Conservation (phyloP, 495 filamentous ascomycete genomes). For the Echria macrotheca region DNA sequence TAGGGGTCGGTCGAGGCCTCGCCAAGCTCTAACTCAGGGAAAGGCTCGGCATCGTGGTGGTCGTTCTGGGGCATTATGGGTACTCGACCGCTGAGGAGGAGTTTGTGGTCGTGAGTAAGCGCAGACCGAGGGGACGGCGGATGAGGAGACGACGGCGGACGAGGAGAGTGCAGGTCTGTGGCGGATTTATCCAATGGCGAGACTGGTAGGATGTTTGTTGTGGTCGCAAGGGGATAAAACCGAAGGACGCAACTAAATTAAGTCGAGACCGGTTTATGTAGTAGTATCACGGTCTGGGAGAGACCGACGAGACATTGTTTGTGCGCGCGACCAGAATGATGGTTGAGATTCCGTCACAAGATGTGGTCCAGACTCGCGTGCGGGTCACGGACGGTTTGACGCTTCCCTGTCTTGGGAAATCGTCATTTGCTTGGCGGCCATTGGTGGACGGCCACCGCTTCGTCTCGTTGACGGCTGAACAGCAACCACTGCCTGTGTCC, state of each 20-base stretch:
- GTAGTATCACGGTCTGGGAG: too few species aligned
- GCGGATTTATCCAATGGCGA: neutral
- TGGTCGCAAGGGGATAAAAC: neutral
- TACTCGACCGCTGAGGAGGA: too few species aligned
- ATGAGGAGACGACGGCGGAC: too few species aligned
- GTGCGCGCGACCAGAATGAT: too few species aligned
- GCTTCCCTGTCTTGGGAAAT: conserved; percentile 7
- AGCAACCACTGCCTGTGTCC: too few species aligned
- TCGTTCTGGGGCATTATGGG: too few species aligned
- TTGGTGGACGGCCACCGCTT: neutral
- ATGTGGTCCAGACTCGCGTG: neutral
- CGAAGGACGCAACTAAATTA: neutral
- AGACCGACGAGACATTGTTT: neutral
- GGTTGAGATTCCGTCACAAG: conserved; percentile 4
- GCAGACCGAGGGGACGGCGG: too few species aligned
- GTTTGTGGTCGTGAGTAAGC: neutral
- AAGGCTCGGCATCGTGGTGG: neutral
- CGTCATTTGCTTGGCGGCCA: conserved; percentile 3
- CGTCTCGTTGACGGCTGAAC: too few species aligned
- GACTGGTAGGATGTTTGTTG: neutral
- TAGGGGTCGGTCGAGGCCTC: neutral
- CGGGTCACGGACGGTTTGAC: conserved; percentile 7
- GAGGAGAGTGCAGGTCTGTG: neutral
- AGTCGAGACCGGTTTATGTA: too few species aligned
- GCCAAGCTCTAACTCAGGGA: neutral